phyloP scores from a whole-genome alignment of 176 grass and related monocot species.

The Themeda triandra region DNA sequence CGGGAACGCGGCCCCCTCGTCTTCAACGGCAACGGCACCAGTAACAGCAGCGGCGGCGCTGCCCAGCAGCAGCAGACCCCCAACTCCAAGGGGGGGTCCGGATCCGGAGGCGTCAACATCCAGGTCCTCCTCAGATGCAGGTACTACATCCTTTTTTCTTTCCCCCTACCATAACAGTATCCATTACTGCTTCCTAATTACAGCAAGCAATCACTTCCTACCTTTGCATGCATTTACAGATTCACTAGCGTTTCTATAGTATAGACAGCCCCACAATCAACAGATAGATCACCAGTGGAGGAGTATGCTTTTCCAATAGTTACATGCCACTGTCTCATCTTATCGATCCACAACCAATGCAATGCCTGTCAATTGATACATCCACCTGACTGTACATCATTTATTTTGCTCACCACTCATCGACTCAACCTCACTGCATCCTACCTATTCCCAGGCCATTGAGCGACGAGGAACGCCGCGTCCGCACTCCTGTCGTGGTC shows the following conservation, averaged over 20 bases:
- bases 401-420: no score
- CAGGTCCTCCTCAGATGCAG: slow-evolving; percentile 76
- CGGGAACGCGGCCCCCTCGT: neutral
- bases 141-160: slow-evolving; percentile 11
- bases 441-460: slow-evolving; percentile 70
- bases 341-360: neutral
- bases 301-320: no score
- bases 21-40: neutral
- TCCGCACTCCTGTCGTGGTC: slow-evolving; percentile 48
- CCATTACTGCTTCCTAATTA: no score
- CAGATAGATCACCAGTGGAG: no score
- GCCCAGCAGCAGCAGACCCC: neutral
- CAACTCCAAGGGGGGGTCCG: neutral
- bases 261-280: no score
- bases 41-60: neutral
- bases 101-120: slow-evolving; percentile 42
- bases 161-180: no score
- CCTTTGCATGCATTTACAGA: no score
- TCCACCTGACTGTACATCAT: neutral
- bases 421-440: slow-evolving; percentile 25
- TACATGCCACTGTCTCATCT: no score
- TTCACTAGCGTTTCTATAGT: no score
- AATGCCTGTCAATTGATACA: neutral
- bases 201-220: no score
- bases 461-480: slow-evolving; percentile 56